These are phyloP conservation scores for Adansonia rubrostipa DNA, from an alignment of 441 rosid species.

Conservation along the genomic window DNA sequence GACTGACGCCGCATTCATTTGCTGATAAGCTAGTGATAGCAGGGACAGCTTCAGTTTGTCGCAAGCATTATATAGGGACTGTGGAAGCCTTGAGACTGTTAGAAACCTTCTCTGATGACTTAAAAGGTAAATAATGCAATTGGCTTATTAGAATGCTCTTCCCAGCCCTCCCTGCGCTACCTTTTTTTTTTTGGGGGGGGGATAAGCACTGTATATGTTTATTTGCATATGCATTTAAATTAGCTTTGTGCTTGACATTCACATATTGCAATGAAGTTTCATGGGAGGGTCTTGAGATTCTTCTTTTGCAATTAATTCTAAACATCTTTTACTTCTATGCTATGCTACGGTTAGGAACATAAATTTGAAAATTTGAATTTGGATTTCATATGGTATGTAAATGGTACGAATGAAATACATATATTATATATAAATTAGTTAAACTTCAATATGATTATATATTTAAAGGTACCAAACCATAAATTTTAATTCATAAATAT, in stretches of 20 bases:
- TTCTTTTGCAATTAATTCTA: not conserved
- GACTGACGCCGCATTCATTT: not conserved
- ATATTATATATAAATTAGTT: too few species aligned
- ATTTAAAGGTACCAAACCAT: too few species aligned
- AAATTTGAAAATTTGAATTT: too few species aligned
- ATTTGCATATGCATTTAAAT: not conserved
- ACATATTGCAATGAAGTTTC: not conserved
- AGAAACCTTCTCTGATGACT: slow-evolving; percentile 12
- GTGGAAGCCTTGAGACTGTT: not conserved
- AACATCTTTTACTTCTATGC: not conserved
- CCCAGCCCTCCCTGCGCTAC: not conserved
- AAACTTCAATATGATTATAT: too few species aligned
- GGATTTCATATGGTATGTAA: too few species aligned
- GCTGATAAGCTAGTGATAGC: not conserved
- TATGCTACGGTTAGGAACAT: too few species aligned
- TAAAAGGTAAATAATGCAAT: not conserved
- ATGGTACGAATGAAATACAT: too few species aligned
- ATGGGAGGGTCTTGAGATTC: not conserved
- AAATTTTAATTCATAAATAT: too few species aligned
- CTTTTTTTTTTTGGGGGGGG: not conserved
- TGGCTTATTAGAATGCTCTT: slow-evolving; percentile 17
- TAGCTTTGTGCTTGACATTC: not conserved
- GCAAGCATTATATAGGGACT: not conserved
- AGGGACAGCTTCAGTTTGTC: not conserved
- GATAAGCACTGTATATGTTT: not conserved